These are phyloP conservation scores for Auriscalpium orientale DNA, from an alignment of 768 basidiomycete species.

Conservation along the genomic window DNA sequence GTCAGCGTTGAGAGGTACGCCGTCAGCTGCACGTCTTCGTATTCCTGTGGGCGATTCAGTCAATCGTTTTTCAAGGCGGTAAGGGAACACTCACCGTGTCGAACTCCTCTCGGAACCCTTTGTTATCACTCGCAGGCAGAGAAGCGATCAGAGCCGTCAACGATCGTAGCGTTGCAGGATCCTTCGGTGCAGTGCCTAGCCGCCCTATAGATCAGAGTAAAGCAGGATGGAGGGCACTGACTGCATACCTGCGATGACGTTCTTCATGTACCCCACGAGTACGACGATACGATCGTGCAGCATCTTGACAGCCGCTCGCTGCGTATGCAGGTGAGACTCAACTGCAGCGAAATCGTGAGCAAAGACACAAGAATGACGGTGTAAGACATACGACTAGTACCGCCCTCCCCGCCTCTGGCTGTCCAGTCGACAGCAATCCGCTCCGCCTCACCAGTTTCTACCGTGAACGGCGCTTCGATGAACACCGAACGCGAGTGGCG, in stretches of 20 bases:
- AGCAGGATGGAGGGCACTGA: not conserved
- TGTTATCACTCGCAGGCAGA: conserved; percentile 79
- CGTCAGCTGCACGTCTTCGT: conserved; percentile 91
- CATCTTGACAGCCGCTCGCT: conserved; percentile 95
- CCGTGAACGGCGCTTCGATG: conserved; percentile 77
- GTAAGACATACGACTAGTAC: conserved; percentile 60
- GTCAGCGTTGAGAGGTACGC: conserved; percentile 83
- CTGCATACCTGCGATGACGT: conserved; percentile 63
- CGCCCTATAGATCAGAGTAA: not conserved
- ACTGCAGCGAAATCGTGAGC: conserved; percentile 40
- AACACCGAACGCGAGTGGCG: conserved; percentile 71
- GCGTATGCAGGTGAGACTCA: conserved; percentile 83
- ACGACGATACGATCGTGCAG: conserved; percentile 84
- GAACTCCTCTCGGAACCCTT: conserved; percentile 81
- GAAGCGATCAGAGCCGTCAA: conserved; percentile 83
- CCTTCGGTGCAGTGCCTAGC: conserved; percentile 63
- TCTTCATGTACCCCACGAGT: conserved; percentile 79
- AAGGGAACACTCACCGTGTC: conserved; percentile 51
- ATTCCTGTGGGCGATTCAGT: conserved; percentile 55
- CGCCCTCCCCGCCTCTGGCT: conserved; percentile 76
- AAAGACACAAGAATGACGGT: conserved; percentile 1
- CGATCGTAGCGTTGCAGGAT: conserved; percentile 77
- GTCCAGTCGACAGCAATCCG: conserved; percentile 98
- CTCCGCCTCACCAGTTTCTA: conserved; percentile 98
- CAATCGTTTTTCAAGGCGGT: not conserved